phyloP scores from a whole-genome alignment of 495 filamentous ascomycete species.

The Penicillium antarcticum region DNA sequence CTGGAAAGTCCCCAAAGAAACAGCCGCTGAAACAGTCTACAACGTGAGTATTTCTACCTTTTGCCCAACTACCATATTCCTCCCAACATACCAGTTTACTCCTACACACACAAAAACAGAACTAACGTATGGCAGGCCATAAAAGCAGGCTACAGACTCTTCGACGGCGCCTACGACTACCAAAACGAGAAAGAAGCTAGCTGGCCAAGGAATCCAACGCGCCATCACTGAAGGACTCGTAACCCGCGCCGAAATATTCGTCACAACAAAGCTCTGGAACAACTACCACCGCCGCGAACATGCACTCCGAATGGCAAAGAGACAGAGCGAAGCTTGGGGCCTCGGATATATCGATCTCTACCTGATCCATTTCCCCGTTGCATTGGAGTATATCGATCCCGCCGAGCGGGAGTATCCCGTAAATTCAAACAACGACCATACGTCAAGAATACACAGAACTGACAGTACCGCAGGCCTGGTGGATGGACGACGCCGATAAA shows the following conservation, averaged over 20 bases:
- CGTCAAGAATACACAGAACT: neutral
- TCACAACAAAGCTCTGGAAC: slow-evolving; percentile 90
- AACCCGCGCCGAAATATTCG: slow-evolving; percentile 79
- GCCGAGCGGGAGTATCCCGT: slow-evolving; percentile 49
- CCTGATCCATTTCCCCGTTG: slow-evolving; percentile 77
- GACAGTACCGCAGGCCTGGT: slow-evolving; percentile 66
- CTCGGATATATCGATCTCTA: slow-evolving; percentile 83
- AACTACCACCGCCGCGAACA: slow-evolving; percentile 71
- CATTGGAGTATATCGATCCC: slow-evolving; percentile 76
- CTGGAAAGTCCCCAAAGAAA: slow-evolving; percentile 82
- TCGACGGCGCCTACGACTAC: slow-evolving; percentile 87
- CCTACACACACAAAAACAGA: neutral
- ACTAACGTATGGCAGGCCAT: slow-evolving; percentile 50
- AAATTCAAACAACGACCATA: neutral
- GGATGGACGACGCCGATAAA: slow-evolving; percentile 57
- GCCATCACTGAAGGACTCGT: slow-evolving; percentile 82
- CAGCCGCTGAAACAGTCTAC: slow-evolving; percentile 76
- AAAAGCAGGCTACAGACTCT: slow-evolving; percentile 79
- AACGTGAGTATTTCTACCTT: slow-evolving; percentile 32
- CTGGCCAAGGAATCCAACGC: slow-evolving; percentile 74
- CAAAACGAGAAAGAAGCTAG: slow-evolving; percentile 79
- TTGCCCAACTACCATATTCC: too few relatives aligned
- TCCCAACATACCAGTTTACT: neutral
- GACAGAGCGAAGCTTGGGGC: slow-evolving; percentile 75
- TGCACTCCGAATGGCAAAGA: slow-evolving; percentile 66